Percentiles rank a stretch among this genome's conserved stretches.
Evolutionary conservation across 2,329 filamentous ascomycete genomes (phyloP).

Genomic region (Furcasterigmium sp.): DNA sequence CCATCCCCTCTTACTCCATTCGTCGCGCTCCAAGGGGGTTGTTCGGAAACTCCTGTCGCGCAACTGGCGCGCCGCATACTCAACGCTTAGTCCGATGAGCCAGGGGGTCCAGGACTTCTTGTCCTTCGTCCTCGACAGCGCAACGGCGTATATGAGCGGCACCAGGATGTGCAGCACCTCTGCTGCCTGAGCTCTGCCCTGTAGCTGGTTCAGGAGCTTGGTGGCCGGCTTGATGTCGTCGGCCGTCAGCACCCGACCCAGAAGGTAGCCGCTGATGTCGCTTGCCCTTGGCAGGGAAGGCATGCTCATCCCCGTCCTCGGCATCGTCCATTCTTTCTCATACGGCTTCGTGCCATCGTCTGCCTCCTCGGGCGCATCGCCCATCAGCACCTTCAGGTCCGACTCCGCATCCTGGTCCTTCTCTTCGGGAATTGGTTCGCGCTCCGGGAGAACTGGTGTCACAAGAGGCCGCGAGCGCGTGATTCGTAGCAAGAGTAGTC

Average conservation of each 20-base stretch:
- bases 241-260: conserved; percentile 85
- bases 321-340: conserved; percentile 77
- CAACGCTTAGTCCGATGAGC: conserved; percentile 78
- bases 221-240: conserved; percentile 95
- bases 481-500: conserved; percentile 72
- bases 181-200: conserved; percentile 68
- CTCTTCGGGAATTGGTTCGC: conserved; percentile 67
- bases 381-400: conserved; percentile 37
- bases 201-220: conserved; percentile 76
- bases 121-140: conserved; percentile 68
- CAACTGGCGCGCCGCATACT: conserved; percentile 85
- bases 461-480: conserved; percentile 80
- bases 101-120: conserved; percentile 87
- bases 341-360: conserved; percentile 33
- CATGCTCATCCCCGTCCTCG: conserved; percentile 81
- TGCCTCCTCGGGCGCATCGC: conserved; percentile 45
- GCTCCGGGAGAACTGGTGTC: conserved; percentile 77
- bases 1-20: conserved; percentile 84
- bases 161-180: conserved; percentile 90
- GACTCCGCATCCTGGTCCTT: conserved; percentile 34
- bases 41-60: conserved; percentile 69
- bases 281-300: conserved; percentile 75
- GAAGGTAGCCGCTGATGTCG: conserved; percentile 82
- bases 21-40: conserved; percentile 83
- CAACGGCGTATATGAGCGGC: conserved; percentile 79